Conservation (phyloP, 192 early-diverging fungal genomes). For the Gaertneriomyces sp. region DNA sequence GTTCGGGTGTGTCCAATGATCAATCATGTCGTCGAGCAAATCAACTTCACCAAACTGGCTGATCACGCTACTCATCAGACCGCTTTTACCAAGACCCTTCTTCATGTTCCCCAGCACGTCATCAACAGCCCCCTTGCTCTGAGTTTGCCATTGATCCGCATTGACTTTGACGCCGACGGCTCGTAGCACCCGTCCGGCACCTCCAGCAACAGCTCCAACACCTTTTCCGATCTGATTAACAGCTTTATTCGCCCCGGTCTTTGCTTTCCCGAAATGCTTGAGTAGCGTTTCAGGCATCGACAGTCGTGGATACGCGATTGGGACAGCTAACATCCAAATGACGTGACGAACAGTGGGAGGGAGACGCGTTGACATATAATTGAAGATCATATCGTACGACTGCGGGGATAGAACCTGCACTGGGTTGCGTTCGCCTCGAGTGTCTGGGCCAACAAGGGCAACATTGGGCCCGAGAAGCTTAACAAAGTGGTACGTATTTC, state of each 20-base stretch:
- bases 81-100: slow-evolving; percentile 28
- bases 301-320: slow-evolving; percentile 17
- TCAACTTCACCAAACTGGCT: slow-evolving; percentile 68
- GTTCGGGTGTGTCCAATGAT: slow-evolving; percentile 52
- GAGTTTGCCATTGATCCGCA: slow-evolving; percentile 10
- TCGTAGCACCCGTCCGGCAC: slow-evolving; percentile 1
- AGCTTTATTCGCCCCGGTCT: slow-evolving; percentile 12
- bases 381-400: slow-evolving; percentile 60
- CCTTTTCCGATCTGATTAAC: slow-evolving; percentile 17
- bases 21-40: slow-evolving; percentile 74
- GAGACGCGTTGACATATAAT: not conserved
- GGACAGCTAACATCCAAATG: slow-evolving; percentile 8
- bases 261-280: slow-evolving; percentile 14
- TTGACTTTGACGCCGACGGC: slow-evolving; percentile 22
- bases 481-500: slow-evolving; percentile 55
- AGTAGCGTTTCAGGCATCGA: slow-evolving; percentile 17
- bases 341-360: not conserved
- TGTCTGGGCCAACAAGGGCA: slow-evolving; percentile 62
- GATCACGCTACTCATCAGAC: slow-evolving; percentile 49
- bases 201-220: slow-evolving; percentile 10
- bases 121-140: slow-evolving; percentile 12
- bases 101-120: slow-evolving; percentile 17
- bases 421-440: slow-evolving; percentile 65
- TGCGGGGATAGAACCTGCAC: slow-evolving; percentile 53
- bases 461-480: slow-evolving; percentile 62